Evolutionary conservation across 768 basidiomycete genomes (phyloP), one percentile per base, ranked within the genome.

Genomic region (Grammothele lineata): DNA sequence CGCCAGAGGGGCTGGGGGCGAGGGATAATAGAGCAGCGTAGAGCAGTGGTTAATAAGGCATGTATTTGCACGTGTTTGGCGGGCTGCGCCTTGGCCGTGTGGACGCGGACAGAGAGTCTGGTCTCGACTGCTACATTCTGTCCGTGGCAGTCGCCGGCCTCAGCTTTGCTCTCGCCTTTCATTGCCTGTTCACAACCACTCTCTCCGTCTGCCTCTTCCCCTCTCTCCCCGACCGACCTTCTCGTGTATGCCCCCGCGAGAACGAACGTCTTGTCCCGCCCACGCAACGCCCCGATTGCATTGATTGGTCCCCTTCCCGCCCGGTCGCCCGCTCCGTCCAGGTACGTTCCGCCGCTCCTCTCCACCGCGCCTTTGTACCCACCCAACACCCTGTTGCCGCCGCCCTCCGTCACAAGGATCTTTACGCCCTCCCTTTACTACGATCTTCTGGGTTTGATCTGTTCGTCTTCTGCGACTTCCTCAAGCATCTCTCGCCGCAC

Each of bases 331-430:
- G n/a, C 32, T 22, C 42, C 40, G 34, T 50, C 24, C 49, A 54
- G 51, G 38, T 56, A 43, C 32, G 56, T 47, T 32, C 33, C 33
- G 45, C 21, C 51, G 32, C 32, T 34, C 41, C 46, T 48, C 40
- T 48, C 35, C 45, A 27, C 21, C 22, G 40, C 45, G n/a, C 52
- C 35, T 21, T 33, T 33, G 40, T 50, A 19, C 40, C 24, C 33
- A 32, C 40, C 42, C 18, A 36, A 30, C 27, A 14, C 27, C 27
- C 27, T 7, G 7, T 30, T 14, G 8, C 27, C n/a, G n/a, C n/a
- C n/a, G n/a, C n/a, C n/a, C n/a, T n/a, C n/a, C n/a, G n/a, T n/a
- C 8, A 32, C 35, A 6, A 34, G 34, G 26, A 39, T 39, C 35
- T 21, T 8, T 17, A 22, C 24, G 24, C 12, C 45, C 35, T 46